Conservation (phyloP, 352 stramenopile species). For the Hyaloperonospora brassicae region DNA sequence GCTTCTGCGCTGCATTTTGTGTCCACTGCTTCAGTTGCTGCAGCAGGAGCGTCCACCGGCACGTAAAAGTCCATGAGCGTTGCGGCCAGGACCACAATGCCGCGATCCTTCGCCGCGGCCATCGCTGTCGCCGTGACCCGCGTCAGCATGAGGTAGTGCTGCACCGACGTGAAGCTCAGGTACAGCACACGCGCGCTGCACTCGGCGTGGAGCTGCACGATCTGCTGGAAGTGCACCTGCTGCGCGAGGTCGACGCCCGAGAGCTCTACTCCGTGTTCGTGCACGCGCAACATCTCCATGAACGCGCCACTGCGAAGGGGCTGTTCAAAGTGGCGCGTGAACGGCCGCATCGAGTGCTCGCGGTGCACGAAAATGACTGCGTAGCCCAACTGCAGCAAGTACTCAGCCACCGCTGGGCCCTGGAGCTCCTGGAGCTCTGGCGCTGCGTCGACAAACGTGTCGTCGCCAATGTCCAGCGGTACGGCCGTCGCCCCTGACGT, state of each 20-base stretch:
- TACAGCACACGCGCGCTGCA: conserved; percentile 65
- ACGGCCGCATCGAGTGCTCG: conserved; percentile 68
- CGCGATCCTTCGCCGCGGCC: conserved; percentile 46
- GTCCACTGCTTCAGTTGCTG: conserved; percentile 5
- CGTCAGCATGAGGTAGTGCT: conserved; percentile 75
- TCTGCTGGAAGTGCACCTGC: conserved; percentile 62
- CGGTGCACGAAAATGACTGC: conserved; percentile 78
- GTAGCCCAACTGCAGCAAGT: conserved; percentile 70
- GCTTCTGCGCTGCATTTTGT: conserved; percentile 5
- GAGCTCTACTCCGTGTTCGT: conserved; percentile 49
- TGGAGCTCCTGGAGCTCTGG: conserved; percentile 69
- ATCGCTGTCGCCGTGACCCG: conserved; percentile 53
- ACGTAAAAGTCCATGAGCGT: conserved; percentile 84
- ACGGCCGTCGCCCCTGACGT: conserved; percentile 75
- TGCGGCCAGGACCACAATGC: conserved; percentile 61
- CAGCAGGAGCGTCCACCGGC: conserved; percentile 20
- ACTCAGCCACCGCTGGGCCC: conserved; percentile 68
- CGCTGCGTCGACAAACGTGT: conserved; percentile 70
- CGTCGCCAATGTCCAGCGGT: conserved; percentile 49
- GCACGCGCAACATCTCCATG: conserved; percentile 70
- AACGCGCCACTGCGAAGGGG: conserved; percentile 77
- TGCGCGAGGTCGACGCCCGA: conserved; percentile 58
- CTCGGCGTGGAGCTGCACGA: conserved; percentile 46
- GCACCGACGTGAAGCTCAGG: conserved; percentile 68
- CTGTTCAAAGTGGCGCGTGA: conserved; percentile 78